These are phyloP conservation scores for Capsicum rhomboideum DNA, from an alignment of 257 asterid species.

Conservation along the genomic window DNA sequence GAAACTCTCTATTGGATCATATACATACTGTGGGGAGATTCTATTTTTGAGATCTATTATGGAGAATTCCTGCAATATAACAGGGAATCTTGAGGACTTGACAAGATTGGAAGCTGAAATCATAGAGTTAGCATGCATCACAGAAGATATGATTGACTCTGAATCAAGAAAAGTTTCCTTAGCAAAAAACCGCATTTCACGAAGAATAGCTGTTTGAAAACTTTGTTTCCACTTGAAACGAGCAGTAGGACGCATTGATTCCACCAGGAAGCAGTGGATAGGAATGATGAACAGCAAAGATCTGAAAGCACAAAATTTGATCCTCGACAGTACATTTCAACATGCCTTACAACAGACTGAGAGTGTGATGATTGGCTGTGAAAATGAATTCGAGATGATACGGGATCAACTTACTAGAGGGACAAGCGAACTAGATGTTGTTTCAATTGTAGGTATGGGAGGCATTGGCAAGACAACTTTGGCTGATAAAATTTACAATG, in stretches of 20 bases:
- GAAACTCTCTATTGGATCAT: too few relatives aligned
- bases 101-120: neutral
- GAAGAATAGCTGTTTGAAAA: neutral
- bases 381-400: neutral
- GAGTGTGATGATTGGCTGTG: neutral
- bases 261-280: neutral
- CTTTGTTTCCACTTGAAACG: neutral
- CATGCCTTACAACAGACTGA: neutral
- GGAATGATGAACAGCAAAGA: neutral
- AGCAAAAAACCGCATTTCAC: neutral
- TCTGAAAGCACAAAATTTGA: neutral
- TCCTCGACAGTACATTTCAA: neutral
- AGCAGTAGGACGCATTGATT: neutral
- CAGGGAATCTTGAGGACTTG: neutral
- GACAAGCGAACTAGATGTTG: neutral
- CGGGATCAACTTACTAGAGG: neutral
- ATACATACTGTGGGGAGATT: neutral
- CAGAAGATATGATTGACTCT: neutral
- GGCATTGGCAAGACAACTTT: slow-evolving; percentile 13
- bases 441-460: slow-evolving; percentile 4
- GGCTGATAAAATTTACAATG: neutral
- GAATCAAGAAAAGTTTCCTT: neutral
- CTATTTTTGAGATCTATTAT: neutral
- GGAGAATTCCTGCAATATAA: neutral
- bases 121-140: neutral